A percentile compares a stretch with the other conserved stretches of the same genome.
Evolutionary conservation across 495 filamentous ascomycete genomes (phyloP).

Genomic region (Penicillium desertorum): DNA sequence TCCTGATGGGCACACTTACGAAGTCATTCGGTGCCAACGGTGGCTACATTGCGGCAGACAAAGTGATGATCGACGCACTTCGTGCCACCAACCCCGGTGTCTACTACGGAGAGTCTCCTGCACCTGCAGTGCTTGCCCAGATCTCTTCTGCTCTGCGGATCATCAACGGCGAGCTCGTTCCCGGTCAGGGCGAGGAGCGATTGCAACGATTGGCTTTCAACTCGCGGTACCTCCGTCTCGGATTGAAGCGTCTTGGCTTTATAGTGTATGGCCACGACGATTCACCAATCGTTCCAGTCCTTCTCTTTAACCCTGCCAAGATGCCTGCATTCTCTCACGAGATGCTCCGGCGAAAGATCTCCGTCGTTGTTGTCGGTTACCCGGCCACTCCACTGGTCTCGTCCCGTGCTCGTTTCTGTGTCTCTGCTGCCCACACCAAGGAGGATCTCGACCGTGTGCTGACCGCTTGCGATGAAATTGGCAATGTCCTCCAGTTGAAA

Average conservation of each 20-base stretch:
- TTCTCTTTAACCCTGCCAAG: constrained; percentile 95
- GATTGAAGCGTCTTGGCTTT: constrained; percentile 93
- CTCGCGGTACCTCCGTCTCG: constrained; percentile 93
- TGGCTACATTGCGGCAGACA: constrained; percentile 90
- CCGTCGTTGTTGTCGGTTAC: constrained; percentile 97
- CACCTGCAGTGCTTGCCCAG: constrained; percentile 83
- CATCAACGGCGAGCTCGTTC: constrained; percentile 81
- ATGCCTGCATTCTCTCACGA: constrained; percentile 98
- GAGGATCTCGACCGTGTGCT: constrained; percentile 93
- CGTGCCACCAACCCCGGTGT: constrained; percentile 80
- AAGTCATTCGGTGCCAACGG: constrained; percentile 99
- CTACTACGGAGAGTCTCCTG: constrained; percentile 82
- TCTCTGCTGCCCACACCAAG: constrained; percentile 95
- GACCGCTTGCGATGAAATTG: constrained; percentile 87
- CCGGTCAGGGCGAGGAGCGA: constrained; percentile 93
- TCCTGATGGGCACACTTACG: constrained; percentile 97
- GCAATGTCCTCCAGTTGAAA: constrained; percentile 89
- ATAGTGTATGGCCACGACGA: constrained; percentile 98
- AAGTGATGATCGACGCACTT: constrained; percentile 88
- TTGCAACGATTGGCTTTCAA: constrained; percentile 97
- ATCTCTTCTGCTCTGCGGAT: constrained; percentile 81
- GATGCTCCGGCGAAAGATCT: constrained; percentile 96
- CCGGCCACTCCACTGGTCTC: constrained; percentile 95
- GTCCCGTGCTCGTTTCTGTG: constrained; percentile 91
- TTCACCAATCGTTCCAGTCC: constrained; percentile 90